Conservation (phyloP, 2,329 filamentous ascomycete species). For the Ophiostoma novo-ulmi region DNA sequence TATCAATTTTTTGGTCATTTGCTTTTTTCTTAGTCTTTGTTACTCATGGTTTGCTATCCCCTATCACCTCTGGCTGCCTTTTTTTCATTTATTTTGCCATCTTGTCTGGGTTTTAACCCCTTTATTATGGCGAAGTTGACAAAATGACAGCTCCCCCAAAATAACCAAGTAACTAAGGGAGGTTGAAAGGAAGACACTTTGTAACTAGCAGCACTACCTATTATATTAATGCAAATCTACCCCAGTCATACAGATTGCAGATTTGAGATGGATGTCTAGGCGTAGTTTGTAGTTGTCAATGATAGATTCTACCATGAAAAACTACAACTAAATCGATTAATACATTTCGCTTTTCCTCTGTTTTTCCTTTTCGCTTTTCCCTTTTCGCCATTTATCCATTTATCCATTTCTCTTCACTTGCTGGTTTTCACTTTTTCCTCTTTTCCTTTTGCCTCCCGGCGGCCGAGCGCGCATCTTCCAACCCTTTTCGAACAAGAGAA, state of each 20-base stretch:
- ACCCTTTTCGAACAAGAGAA: slow-evolving; percentile 12
- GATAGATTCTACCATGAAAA: too few species aligned
- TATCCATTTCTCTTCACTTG: background rate
- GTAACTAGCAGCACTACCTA: background rate
- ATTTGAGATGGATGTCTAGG: background rate
- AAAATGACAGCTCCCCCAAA: background rate
- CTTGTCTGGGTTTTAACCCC: background rate
- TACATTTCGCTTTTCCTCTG: too few species aligned
- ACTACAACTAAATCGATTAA: too few species aligned
- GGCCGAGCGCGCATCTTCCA: slow-evolving; percentile 14
- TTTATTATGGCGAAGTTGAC: background rate
- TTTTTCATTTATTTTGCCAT: background rate
- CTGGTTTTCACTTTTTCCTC: slow-evolving; percentile 5
- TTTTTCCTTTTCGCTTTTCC: too few species aligned
- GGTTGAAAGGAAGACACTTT: too few species aligned
- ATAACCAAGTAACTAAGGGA: background rate
- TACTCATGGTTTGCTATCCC: background rate
- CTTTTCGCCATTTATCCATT: background rate
- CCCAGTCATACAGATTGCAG: background rate
- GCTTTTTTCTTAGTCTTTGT: too few species aligned
- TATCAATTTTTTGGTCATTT: background rate
- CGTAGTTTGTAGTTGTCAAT: too few species aligned
- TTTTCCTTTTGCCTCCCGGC: slow-evolving; percentile 11
- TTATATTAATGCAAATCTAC: background rate
- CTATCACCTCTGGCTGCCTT: background rate